These are phyloP conservation scores for Coniochaeta sp. DNA, from an alignment of 2,329 filamentous ascomycete genomes.

Conservation along the genomic window DNA sequence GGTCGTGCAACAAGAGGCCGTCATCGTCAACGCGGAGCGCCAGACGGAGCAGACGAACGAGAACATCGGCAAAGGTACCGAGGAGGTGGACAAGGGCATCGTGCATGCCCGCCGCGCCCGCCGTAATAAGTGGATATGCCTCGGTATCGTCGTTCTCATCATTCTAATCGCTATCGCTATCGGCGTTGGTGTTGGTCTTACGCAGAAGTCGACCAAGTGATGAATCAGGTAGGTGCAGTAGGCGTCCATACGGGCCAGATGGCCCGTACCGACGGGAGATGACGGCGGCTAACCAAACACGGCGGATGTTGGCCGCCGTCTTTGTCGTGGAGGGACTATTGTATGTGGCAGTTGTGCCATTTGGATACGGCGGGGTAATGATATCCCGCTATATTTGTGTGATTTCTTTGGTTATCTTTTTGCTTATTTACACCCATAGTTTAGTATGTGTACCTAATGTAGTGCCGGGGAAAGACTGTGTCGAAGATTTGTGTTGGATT, in stretches of 20 bases:
- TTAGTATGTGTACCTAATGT: background rate
- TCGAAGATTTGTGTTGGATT: background rate
- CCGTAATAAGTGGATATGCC: conserved; percentile 77
- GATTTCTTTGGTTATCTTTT: background rate
- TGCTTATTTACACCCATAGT: background rate
- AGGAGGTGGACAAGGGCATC: conserved; percentile 61
- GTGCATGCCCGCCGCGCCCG: conserved; percentile 57
- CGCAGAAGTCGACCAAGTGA: conserved; percentile 17
- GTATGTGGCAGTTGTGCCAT: background rate
- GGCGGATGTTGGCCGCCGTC: background rate
- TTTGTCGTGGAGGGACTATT: background rate
- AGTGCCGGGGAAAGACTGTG: background rate
- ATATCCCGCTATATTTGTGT: too few relatives aligned
- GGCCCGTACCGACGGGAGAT: background rate
- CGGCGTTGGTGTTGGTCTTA: conserved; percentile 46
- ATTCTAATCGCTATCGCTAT: conserved; percentile 43
- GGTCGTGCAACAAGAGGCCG: conserved; percentile 63
- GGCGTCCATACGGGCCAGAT: too few relatives aligned
- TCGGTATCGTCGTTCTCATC: conserved; percentile 53
- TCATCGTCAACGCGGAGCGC: conserved; percentile 53
- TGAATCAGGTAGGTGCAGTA: background rate
- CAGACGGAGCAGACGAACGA: conserved; percentile 59
- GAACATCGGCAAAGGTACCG: conserved; percentile 62
- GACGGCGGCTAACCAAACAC: background rate
- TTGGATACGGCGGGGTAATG: background rate